Base-by-base conservation (phyloP, 2,329 filamentous ascomycete species). In the Ploettnerulaceae sp. region DNA sequence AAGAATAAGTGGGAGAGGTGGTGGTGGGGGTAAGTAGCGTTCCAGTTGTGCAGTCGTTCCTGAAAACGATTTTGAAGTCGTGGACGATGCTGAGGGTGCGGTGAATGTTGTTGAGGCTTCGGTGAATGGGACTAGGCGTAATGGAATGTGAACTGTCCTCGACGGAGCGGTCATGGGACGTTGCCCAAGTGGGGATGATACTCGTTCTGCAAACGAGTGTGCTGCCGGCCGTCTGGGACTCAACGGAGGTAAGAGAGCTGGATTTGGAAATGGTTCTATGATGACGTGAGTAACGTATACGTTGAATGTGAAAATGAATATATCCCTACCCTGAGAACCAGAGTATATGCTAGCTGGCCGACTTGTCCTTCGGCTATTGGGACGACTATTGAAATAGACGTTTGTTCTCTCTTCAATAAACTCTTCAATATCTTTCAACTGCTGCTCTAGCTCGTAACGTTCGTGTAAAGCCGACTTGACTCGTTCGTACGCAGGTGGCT, bases 341-440 rank as follows among this genome's bases (percentile, higher is more conserved):
- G 54, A 57, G 38, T 62, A 61, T 14, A 62, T 55, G 38, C 15
- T 64, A 12, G 47, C 31, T 15, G 53, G 39, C 17, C 57, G 56
- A 40, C 52, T 59, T 21, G 52, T 46, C 20, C 51, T 55, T 32
- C 55, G 57, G 41, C 59, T 62, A 15, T 49, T 55, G 3, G 62
- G 61, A 14, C 62, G 55, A 37, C 61, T 61, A 18, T 49, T 59
- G 14, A 70, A 54, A 52, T 78, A 81, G 25, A 80, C 63, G 61
- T 75, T 82, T 64, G 79, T 76, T 49, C 77, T 72, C 66, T 81
- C 76, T 29, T 64, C 62, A 18, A 81, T 72, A 17, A 77, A 68
- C 40, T 76, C 71, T 42, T 83, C 75, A 43, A 83, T 81, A 54
- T 79, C 71, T 47, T 71, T 72, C 62, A 83, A 71, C 33, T 81